phyloP scores from a whole-genome alignment of 192 early-diverging fungal species.

The Paraglomus brasilianum region DNA sequence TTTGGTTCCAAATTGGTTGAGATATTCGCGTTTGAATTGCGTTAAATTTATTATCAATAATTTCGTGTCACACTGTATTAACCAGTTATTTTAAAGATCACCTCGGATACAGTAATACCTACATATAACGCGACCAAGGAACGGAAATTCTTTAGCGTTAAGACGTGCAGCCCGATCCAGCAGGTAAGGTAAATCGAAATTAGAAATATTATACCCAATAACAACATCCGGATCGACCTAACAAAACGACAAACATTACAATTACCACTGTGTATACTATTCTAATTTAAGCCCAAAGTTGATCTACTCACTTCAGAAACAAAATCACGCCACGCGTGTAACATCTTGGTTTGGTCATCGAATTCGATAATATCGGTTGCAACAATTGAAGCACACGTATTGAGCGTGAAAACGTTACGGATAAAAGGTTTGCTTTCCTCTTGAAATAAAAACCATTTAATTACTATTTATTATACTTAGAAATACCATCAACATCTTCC shows the following conservation, averaged over 20 bases:
- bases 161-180: conserved; percentile 85
- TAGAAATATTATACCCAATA: conserved; percentile 95
- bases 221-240: conserved; percentile 89
- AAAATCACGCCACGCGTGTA: conserved; percentile 86
- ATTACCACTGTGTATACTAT: background rate
- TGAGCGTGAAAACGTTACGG: conserved; percentile 91
- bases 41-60: too few relatives aligned
- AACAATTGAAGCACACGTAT: conserved; percentile 88
- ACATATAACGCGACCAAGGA: conserved; percentile 72
- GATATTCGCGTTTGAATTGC: too few relatives aligned
- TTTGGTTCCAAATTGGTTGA: too few relatives aligned
- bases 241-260: conserved; percentile 6
- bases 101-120: background rate
- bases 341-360: conserved; percentile 73
- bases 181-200: conserved; percentile 97
- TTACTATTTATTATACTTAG: background rate
- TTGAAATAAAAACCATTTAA: conserved; percentile 1
- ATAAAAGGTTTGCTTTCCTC: conserved; percentile 88
- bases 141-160: conserved; percentile 75
- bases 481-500: background rate
- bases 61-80: too few relatives aligned
- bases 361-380: conserved; percentile 84
- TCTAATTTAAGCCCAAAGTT: background rate
- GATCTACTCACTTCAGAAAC: conserved; percentile 52
- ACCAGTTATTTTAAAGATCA: background rate